phyloP scores from a whole-genome alignment of 2,329 filamentous ascomycete species.

The Mycocentrospora acerina region DNA sequence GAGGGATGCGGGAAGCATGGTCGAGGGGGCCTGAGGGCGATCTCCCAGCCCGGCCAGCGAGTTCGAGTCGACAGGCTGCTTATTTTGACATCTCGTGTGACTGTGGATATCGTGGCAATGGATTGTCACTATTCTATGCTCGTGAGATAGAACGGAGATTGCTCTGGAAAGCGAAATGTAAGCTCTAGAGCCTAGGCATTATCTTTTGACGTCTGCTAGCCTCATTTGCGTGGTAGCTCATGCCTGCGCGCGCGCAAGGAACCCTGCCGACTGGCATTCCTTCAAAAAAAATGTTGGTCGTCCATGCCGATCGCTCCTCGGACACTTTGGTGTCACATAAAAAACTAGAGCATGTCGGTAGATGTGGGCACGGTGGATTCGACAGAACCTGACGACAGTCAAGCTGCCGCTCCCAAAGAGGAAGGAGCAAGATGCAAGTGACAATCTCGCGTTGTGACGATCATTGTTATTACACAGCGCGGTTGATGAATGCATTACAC shows the following conservation, averaged over 20 bases:
- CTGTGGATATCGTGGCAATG: constrained; percentile 1
- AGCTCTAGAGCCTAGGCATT: constrained; percentile 7
- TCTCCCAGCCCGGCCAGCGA: constrained; percentile 27
- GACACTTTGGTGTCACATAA: constrained; percentile 24
- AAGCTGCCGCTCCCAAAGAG: not conserved
- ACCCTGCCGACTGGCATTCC: too few species aligned
- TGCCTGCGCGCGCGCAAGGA: too few species aligned
- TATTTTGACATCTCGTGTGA: constrained; percentile 18
- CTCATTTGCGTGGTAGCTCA: constrained; percentile 3
- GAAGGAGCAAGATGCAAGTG: too few species aligned
- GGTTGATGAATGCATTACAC: constrained; percentile 10
- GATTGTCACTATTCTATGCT: not conserved
- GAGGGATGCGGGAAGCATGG: constrained; percentile 42
- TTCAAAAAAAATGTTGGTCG: not conserved
- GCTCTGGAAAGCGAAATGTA: not conserved
- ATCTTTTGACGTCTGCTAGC: constrained; percentile 10
- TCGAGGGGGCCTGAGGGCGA: constrained; percentile 41
- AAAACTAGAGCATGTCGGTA: constrained; percentile 20
- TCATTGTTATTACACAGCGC: constrained; percentile 4
- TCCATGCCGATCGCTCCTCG: constrained; percentile 26
- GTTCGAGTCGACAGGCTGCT: constrained; percentile 18
- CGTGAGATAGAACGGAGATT: not conserved
- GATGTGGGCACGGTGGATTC: too few species aligned
- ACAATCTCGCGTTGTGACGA: constrained; percentile 5
- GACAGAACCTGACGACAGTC: constrained; percentile 1